Base-by-base conservation (phyloP, 2,329 filamentous ascomycete species). In the Trichoderma aggressivum region DNA sequence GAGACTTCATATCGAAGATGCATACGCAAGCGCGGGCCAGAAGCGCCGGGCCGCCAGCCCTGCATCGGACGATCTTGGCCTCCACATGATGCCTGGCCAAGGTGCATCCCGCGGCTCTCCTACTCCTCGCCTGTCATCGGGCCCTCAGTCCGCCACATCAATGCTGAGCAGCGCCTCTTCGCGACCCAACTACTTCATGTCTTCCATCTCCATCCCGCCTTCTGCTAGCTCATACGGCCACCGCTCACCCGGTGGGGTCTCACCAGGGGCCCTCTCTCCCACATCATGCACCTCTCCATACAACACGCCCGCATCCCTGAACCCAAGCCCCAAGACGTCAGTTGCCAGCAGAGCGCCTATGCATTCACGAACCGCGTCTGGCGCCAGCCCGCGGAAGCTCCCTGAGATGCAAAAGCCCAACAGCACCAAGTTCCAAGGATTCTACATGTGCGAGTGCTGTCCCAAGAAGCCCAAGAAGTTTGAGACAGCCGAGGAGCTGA, bases 401-500 rank as follows among this genome's bases (percentile, higher is more conserved):
- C 80, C 80, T 0, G 87, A 88, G 36, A 80, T 85, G n/a, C 80
- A 84, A 58, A 87, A 87, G 77, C 78, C 81, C 16, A 76, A 78
- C 12, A 80, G 79, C 4, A 79, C 84, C n/a, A 87, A 87, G 76
- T 80, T 88, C 30, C 85, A 87, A 71, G 85, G 82, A 1, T 86
- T 86, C 58, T 85, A 83, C 74, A 88, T 97, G 82, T 98, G 94
- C 82, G 94, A 97, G 77, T 98, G 95, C 80, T 98, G 94, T 81
- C 94, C 94, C 0, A 98, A 98, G 82, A 98, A 98, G 82, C 94
- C 94, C 1, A 97, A 97, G 82, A 97, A 97, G 78, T 98, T 98
- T 77, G 93, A 97, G 75, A 93, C 89, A 5, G 86, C 89, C 73
- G 92, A 95, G 74, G 93, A 97, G 75, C 84, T 98, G 70, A 90